Evolutionary conservation across 352 stramenopile genomes (phyloP), one percentile per base, ranked within the genome.

Genomic region (Phytophthora pinifolia): DNA sequence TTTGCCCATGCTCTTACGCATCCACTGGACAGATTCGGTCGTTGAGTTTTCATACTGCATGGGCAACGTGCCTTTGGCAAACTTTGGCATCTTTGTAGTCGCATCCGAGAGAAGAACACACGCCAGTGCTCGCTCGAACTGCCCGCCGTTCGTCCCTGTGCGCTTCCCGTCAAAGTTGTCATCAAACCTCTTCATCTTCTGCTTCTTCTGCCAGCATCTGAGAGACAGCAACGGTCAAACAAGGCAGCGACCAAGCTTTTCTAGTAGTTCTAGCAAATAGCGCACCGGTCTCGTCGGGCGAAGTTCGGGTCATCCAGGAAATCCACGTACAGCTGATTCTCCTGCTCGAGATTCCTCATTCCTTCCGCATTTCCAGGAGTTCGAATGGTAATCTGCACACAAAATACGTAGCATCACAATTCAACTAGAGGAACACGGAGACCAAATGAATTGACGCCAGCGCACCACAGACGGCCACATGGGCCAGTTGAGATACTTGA

Each of bases 401-500:
- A 39, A 39, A 30, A 49, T 20, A 34, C 10, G 29, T 12, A 31
- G 14, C 29, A 3, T 31, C 35, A 43, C 38, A 52, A 43, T 12
- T 27, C 22, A 27, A 22, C 12, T 35, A 18, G 9, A n/a, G 45
- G 9, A 31, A 32, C 6, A 42, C 3, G 12, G 10, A 33, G n/a
- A 32, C 31, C 27, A 34, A n/a, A 5, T 30, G 33, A 4, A 35
- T 6, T 27, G 22, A 27, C 22, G 22, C 22, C 22, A 27, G 22
- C 54, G 15, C 34, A 91, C 80, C 27, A 91, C 46, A 8, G 76
- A 80, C 2, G 80, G 78, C 80, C 80, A 91, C 61, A 72, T 70
- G 3, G 78, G 80, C 76, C 76, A 91, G 53, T 91, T 91, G 30
- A 76, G 68, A 39, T 88, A 91, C 47, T 87, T 87, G 31, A 79